phyloP scores from a whole-genome alignment of 352 stramenopile species.

The Globisporangium nodosum region DNA sequence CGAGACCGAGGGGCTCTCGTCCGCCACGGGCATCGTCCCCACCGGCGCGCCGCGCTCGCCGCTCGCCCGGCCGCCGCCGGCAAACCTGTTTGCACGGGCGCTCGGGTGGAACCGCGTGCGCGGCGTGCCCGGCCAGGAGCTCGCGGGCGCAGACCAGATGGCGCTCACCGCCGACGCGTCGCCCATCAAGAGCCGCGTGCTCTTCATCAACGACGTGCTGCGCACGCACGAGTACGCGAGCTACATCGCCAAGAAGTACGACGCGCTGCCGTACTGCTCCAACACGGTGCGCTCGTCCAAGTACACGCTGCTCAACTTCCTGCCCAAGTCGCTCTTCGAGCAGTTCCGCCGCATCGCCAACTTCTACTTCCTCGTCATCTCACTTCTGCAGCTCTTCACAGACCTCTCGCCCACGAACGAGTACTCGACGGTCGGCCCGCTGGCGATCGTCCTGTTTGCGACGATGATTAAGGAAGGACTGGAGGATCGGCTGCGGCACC shows the following conservation, averaged over 20 bases:
- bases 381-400: constrained; percentile 90
- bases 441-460: constrained; percentile 72
- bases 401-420: constrained; percentile 83
- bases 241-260: constrained; percentile 42
- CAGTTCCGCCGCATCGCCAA: constrained; percentile 96
- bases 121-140: constrained; percentile 17
- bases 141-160: constrained; percentile 3
- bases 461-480: constrained; percentile 85
- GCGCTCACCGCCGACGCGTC: constrained; percentile 6
- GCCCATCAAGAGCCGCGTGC: constrained; percentile 44
- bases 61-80: too few species aligned
- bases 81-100: constrained; percentile 3
- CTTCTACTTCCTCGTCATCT: constrained; percentile 96
- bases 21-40: constrained; percentile 7
- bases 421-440: constrained; percentile 80
- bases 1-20: constrained; percentile 13
- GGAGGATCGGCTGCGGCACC: constrained; percentile 68
- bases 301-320: constrained; percentile 94
- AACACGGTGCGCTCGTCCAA: constrained; percentile 87
- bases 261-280: constrained; percentile 29
- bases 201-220: constrained; percentile 67
- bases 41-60: not conserved
- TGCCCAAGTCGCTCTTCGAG: constrained; percentile 93
- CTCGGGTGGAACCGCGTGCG: constrained; percentile 32
- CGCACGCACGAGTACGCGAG: constrained; percentile 56